These are phyloP conservation scores for Candida bentonensis DNA, from an alignment of 805 yeast species.

Conservation along the genomic window DNA sequence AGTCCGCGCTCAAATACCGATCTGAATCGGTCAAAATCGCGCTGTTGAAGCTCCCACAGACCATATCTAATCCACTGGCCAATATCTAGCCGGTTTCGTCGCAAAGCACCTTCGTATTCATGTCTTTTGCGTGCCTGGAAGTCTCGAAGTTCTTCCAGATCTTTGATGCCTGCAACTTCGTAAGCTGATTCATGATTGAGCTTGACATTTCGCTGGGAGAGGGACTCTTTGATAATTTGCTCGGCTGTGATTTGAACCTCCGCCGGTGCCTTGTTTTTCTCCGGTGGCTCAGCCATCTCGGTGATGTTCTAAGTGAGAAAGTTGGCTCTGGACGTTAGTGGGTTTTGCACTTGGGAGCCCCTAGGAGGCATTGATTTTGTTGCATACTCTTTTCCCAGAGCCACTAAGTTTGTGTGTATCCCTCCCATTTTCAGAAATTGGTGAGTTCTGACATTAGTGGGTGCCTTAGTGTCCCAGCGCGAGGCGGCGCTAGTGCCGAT, in stretches of 20 bases:
- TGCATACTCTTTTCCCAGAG: too few species aligned
- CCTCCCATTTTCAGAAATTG: too few species aligned
- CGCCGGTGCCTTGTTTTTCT: constrained; percentile 30
- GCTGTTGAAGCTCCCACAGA: constrained; percentile 68
- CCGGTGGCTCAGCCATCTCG: background rate
- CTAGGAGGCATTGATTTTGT: too few species aligned
- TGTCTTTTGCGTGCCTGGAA: constrained; percentile 61
- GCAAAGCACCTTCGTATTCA: constrained; percentile 77
- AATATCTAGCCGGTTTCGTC: constrained; percentile 66
- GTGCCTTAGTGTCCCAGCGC: too few species aligned
- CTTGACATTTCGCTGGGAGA: constrained; percentile 28
- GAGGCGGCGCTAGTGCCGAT: too few species aligned
- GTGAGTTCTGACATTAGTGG: too few species aligned
- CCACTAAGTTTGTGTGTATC: too few species aligned
- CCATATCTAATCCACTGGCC: constrained; percentile 93
- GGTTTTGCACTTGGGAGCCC: background rate
- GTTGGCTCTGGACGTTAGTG: too few species aligned
- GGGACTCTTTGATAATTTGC: constrained; percentile 49
- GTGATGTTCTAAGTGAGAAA: background rate
- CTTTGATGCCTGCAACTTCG: constrained; percentile 29
- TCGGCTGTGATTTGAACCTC: constrained; percentile 50
- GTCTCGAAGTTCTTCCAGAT: constrained; percentile 68
- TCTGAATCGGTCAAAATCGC: constrained; percentile 65
- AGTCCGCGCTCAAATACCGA: constrained; percentile 81
- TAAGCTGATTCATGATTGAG: background rate